Evolutionary conservation across 129 eudicot genomes (phyloP).

Genomic region (Flaveria robusta): DNA sequence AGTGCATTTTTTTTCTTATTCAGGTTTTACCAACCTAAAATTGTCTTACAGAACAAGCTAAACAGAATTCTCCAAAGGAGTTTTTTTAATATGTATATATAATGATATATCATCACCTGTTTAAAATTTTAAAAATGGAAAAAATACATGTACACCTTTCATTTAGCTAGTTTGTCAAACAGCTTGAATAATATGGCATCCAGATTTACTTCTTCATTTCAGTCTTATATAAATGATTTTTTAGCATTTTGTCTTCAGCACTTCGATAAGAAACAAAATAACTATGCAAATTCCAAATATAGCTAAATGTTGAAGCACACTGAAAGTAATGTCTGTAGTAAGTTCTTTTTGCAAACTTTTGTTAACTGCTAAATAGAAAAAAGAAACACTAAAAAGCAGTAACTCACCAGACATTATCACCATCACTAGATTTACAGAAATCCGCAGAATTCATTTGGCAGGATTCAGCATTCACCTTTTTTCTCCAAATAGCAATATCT

Average conservation of each 20-base stretch:
- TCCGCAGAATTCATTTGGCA: constrained; percentile 57
- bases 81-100: no score
- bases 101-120: neutral
- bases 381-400: neutral
- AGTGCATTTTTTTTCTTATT: neutral
- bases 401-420: constrained; percentile 87
- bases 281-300: neutral
- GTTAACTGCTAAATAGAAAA: neutral
- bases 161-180: neutral
- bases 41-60: neutral
- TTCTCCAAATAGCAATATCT: constrained; percentile 82
- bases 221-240: neutral
- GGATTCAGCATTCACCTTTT: constrained; percentile 58
- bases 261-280: neutral
- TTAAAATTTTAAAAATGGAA: neutral
- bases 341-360: neutral
- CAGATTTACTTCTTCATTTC: neutral
- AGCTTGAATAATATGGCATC: neutral
- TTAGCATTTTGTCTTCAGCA: neutral
- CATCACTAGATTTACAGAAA: constrained; percentile 57
- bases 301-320: neutral
- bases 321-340: neutral
- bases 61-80: neutral
- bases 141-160: neutral
- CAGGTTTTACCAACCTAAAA: neutral